Evolutionary conservation across 768 basidiomycete species (phyloP).

Genomic region (Tulasnella sp.): DNA sequence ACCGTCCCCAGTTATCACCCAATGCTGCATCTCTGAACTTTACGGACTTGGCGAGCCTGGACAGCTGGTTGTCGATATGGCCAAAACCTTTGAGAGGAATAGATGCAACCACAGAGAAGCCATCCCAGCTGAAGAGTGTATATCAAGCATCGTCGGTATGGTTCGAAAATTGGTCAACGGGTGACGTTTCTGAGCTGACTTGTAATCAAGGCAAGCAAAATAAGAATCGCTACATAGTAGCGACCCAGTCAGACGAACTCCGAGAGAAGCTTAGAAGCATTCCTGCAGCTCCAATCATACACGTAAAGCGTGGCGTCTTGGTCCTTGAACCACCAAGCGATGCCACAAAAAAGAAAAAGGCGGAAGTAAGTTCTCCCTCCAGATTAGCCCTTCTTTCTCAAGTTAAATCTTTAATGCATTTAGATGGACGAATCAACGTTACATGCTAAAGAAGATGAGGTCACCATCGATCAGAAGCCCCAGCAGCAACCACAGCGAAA

Average conservation of each 20-base stretch:
- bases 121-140: slow-evolving; percentile 80
- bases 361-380: slow-evolving; percentile 44
- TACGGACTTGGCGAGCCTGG: slow-evolving; percentile 74
- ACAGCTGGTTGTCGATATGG: slow-evolving; percentile 78
- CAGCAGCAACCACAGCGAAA: slow-evolving; percentile 44
- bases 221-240: slow-evolving; percentile 88
- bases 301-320: slow-evolving; percentile 88
- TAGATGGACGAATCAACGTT: slow-evolving; percentile 17
- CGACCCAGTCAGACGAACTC: slow-evolving; percentile 73
- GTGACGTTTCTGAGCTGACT: neutral
- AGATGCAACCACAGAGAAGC: slow-evolving; percentile 92
- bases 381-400: neutral
- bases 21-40: slow-evolving; percentile 92
- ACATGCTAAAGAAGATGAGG: slow-evolving; percentile 45
- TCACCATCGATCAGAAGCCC: slow-evolving; percentile 34
- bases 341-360: slow-evolving; percentile 66
- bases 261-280: slow-evolving; percentile 64
- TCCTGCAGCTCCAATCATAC: slow-evolving; percentile 84
- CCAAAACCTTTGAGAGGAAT: slow-evolving; percentile 87
- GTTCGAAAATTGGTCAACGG: neutral
- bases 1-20: slow-evolving; percentile 83
- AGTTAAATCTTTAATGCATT: slow-evolving; percentile 22
- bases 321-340: slow-evolving; percentile 88
- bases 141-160: slow-evolving; percentile 75
- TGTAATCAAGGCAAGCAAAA: slow-evolving; percentile 63